phyloP scores from a whole-genome alignment of 805 yeast species.

The Jamesozyma gamospora region DNA sequence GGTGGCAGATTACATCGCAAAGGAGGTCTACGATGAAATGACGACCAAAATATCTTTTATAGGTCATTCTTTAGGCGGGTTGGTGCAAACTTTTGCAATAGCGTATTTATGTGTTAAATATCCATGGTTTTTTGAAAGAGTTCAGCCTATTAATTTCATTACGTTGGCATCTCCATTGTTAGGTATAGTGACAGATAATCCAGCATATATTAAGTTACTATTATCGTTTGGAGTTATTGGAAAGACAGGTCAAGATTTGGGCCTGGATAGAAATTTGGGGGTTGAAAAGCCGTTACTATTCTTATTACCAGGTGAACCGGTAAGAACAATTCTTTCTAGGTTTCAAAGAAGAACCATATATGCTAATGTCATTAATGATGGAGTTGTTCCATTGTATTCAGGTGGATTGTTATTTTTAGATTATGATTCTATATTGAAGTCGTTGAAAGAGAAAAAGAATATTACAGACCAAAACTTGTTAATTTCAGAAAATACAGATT shows the following conservation, averaged over 20 bases:
- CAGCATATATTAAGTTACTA: conserved; percentile 60
- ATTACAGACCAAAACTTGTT: background rate
- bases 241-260: conserved; percentile 70
- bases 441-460: conserved; percentile 21
- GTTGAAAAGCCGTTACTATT: conserved; percentile 45
- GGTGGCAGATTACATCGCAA: conserved; percentile 54
- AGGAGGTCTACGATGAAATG: conserved; percentile 35
- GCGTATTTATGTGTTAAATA: conserved; percentile 59
- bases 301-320: conserved; percentile 55
- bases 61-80: conserved; percentile 75
- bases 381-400: conserved; percentile 71
- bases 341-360: conserved; percentile 61
- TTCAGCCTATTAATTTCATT: conserved; percentile 58
- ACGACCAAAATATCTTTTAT: conserved; percentile 55
- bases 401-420: conserved; percentile 60
- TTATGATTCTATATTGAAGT: conserved; percentile 38
- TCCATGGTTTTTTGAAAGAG: conserved; percentile 55
- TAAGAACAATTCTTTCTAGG: conserved; percentile 40
- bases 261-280: conserved; percentile 39
- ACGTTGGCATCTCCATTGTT: conserved; percentile 66
- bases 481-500: conserved; percentile 9
- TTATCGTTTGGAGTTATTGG: conserved; percentile 70
- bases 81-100: conserved; percentile 66
- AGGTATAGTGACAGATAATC: conserved; percentile 72
- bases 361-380: conserved; percentile 71